These are phyloP conservation scores for Neohortaea acidophila DNA, from an alignment of 495 filamentous ascomycete genomes.

Conservation along the genomic window DNA sequence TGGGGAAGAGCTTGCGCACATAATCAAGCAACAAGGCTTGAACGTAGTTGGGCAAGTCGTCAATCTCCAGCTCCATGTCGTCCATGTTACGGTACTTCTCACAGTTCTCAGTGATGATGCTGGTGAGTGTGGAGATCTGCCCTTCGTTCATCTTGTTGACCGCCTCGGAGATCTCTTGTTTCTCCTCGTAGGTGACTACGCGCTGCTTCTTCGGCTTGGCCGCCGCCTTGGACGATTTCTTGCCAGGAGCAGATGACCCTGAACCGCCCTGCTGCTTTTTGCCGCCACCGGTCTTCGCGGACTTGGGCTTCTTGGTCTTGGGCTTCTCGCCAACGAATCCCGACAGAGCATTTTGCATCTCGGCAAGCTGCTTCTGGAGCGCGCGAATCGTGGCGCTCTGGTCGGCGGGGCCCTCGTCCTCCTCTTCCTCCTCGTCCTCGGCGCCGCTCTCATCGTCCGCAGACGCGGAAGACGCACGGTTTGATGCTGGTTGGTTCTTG, in stretches of 20 bases:
- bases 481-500: slow-evolving; percentile 47
- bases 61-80: slow-evolving; percentile 84
- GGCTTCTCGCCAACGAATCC: slow-evolving; percentile 27
- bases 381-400: slow-evolving; percentile 39
- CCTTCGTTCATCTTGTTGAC: slow-evolving; percentile 58
- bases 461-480: slow-evolving; percentile 31
- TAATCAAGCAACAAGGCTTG: slow-evolving; percentile 62
- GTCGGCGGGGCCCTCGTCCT: slow-evolving; percentile 44
- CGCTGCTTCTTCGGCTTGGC: slow-evolving; percentile 15
- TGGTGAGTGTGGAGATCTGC: slow-evolving; percentile 64
- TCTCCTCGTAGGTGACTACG: slow-evolving; percentile 53
- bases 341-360: slow-evolving; percentile 30
- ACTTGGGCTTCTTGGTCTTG: slow-evolving; percentile 33
- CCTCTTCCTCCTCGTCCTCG: slow-evolving; percentile 52
- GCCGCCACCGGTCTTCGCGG: slow-evolving; percentile 22
- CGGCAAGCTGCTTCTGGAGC: slow-evolving; percentile 51
- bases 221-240: slow-evolving; percentile 9
- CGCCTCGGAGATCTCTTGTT: slow-evolving; percentile 69
- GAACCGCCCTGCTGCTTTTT: slow-evolving; percentile 34
- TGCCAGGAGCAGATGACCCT: slow-evolving; percentile 10
- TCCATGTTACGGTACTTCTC: slow-evolving; percentile 63
- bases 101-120: slow-evolving; percentile 79
- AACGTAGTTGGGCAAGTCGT: slow-evolving; percentile 59
- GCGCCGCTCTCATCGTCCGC: slow-evolving; percentile 41
- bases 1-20: slow-evolving; percentile 40